Conservation (phyloP, 2,329 filamentous ascomycete species). For the Trichoderma cornu-damae region DNA sequence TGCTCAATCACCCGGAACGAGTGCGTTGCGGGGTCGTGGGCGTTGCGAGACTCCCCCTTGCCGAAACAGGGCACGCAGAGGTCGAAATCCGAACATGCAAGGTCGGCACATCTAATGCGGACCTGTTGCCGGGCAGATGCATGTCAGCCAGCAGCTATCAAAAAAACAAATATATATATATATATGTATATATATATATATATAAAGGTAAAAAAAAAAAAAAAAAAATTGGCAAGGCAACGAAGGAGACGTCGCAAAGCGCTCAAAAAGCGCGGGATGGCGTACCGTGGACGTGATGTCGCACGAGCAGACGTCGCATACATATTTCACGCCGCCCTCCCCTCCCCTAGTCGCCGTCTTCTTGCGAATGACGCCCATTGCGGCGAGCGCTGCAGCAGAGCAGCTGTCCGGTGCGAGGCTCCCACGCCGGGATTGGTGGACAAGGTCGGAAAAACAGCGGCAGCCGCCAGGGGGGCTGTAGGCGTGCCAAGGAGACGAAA, state of each 20-base stretch:
- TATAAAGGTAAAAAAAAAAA: slow-evolving; percentile 16
- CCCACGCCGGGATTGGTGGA: slow-evolving; percentile 15
- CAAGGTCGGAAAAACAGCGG: slow-evolving; percentile 17
- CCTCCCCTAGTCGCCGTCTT: slow-evolving; percentile 82
- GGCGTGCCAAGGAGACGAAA: slow-evolving; percentile 1
- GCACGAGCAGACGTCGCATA: slow-evolving; percentile 93
- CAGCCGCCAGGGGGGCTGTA: not conserved
- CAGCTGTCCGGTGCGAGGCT: slow-evolving; percentile 13
- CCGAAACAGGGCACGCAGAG: slow-evolving; percentile 94
- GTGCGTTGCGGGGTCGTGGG: slow-evolving; percentile 82
- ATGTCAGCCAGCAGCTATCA: slow-evolving; percentile 19
- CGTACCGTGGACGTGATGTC: slow-evolving; percentile 95
- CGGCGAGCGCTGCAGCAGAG: slow-evolving; percentile 2
- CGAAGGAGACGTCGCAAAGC: too few species aligned
- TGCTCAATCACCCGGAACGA: slow-evolving; percentile 93
- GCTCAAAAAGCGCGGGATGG: slow-evolving; percentile 27
- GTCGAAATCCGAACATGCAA: slow-evolving; percentile 86
- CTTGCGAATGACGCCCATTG: slow-evolving; percentile 93
- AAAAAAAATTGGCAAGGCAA: not conserved
- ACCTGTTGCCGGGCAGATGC: slow-evolving; percentile 52
- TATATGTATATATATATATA: too few species aligned
- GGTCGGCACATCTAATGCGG: slow-evolving; percentile 84
- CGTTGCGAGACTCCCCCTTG: slow-evolving; percentile 70
- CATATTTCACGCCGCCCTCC: slow-evolving; percentile 88
- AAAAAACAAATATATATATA: slow-evolving; percentile 9